Base-by-base conservation (phyloP, 208 protist genomes). In the Crithidia mellificae region DNA sequence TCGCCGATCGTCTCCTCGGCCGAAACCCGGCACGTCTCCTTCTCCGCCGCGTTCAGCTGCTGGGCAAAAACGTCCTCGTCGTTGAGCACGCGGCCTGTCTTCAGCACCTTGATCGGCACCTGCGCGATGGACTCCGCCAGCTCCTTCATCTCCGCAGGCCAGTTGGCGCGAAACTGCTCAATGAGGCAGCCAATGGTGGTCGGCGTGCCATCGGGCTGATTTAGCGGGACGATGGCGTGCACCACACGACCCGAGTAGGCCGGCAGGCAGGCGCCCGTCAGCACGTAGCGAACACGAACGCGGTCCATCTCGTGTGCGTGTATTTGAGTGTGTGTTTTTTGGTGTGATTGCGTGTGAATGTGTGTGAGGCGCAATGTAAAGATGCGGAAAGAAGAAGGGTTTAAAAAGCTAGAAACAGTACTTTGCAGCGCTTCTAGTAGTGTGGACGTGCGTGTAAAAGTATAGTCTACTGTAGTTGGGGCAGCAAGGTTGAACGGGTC, bases 171-270 rank as follows among this genome's bases (percentile, higher is more conserved):
- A 27, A 94, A 79, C 55, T 85, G 56, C 38, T 50, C 15, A 59
- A 79, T 79, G n/a, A 94, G 49, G 25, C 74, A 34, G 1, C 51
- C 66, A 5, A 89, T 68, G 2, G 78, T 89, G n/a, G 81, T 90
- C 2, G 63, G 63, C 0, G 53, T 36, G n/a, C 77, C 83, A 52
- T 85, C 73, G 1, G 66, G 55, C 47, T 84, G 74, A 34, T 34
- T 39, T 5, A 94, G 54, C 2, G 85, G 77, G 17, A 91, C 77
- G 19, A 67, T 47, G 53, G 85, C 41, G 55, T 86, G 74, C 41
- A 94, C 67, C n/a, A 87, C 84, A 22, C 74, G 51, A 3, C 88
- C 88, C 30, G 82, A 88, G 67, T 90, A 94, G 32, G 64, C 56
- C 0, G 66, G 46, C 57, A 80, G 66, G 61, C 85, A 94, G 6